Evolutionary conservation across 2,329 filamentous ascomycete species (phyloP).

Genomic region (Alternaria ventricosa): DNA sequence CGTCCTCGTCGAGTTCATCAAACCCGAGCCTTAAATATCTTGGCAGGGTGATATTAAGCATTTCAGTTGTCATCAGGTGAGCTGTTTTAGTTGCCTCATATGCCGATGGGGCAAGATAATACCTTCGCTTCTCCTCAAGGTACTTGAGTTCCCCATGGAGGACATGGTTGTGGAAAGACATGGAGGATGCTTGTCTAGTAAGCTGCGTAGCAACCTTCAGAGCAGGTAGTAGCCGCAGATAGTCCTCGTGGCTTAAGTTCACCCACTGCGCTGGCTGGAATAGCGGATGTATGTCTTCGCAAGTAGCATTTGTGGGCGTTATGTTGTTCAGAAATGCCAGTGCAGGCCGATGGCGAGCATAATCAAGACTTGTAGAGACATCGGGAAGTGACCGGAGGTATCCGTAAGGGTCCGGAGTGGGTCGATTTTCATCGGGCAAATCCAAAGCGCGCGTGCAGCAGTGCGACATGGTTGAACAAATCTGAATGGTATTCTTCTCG

Average conservation of each 20-base stretch:
- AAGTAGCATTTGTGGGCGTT: neutral
- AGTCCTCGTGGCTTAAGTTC: neutral
- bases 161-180: slow-evolving; percentile 8
- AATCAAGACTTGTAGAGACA: neutral
- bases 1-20: neutral
- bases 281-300: slow-evolving; percentile 2
- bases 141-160: neutral
- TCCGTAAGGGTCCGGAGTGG: neutral
- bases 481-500: neutral
- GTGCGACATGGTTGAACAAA: neutral
- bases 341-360: neutral
- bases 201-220: slow-evolving; percentile 6
- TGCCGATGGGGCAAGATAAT: neutral
- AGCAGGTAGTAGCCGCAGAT: neutral
- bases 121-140: neutral
- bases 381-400: neutral
- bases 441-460: neutral
- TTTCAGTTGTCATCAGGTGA: neutral
- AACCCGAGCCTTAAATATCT: neutral
- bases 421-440: neutral
- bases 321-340: neutral
- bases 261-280: neutral
- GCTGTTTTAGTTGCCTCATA: neutral
- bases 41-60: neutral
- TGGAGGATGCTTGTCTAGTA: slow-evolving; percentile 1